Evolutionary conservation across 805 yeast species (phyloP), one percentile per base, ranked within the genome.

Genomic region (Wickerhamomyces sydowiorum): DNA sequence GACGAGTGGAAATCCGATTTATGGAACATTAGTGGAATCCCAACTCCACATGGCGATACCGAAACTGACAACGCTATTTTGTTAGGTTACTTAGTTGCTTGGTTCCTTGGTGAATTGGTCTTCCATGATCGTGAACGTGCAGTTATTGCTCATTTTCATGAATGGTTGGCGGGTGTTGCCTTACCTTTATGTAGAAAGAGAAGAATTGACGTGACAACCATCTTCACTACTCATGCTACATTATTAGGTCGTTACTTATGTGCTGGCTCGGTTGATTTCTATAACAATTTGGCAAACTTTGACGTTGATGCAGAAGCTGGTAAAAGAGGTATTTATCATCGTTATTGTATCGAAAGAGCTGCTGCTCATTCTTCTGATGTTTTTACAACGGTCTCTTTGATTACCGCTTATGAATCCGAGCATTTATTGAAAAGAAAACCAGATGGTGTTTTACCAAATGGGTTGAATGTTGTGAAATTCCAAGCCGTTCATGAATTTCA

Each of bases 241-340:
- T 70, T 91, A 48, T 73, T 93, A 50, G 99, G 99, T 33, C 79
- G 99, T 53, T 91, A 91, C 61, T 67, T 91, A 48, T 91, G 98
- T 71, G 98, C 98, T 7, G 98, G 98, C 24, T 82, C 90, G 31
- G 95, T 89, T 35, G 99, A 91, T 64, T 93, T 91, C 60, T 91
- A 91, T 72, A 91, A 91, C 68, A 89, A 90, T 60, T 72, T 91
- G 57, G 84, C 84, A 47, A 66, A 75, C 50, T 90, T 93, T 59
- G 98, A 91, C 56, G 98, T 91, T 38, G 99, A 91, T 63, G 89
- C 91, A 27, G 99, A 91, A 66, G 98, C 98, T 12, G 99, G 99
- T 18, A 90, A 88, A 65, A 75, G 98, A 53, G 99, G 99, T 42
- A 91, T 91, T 54, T 91, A 91, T 66, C 99, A 91, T 63, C 76